Evolutionary conservation across 2,329 filamentous ascomycete genomes (phyloP).

Genomic region (Grosmannia penicillata): DNA sequence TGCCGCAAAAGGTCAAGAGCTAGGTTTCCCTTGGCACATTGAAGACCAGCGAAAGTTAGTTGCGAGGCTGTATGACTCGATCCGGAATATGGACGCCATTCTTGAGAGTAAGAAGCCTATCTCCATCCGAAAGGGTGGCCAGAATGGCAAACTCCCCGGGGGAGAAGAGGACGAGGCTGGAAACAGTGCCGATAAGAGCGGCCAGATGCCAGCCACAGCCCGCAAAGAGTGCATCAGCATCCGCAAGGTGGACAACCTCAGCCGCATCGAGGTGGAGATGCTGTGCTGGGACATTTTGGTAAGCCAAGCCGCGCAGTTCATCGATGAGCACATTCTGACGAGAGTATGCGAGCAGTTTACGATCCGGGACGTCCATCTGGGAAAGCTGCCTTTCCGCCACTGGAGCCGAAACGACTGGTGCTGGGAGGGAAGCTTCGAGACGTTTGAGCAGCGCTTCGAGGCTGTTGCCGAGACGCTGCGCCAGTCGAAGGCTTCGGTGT

Average conservation of each 20-base stretch:
- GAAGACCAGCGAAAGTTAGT: conserved; percentile 13
- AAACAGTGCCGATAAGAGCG: background rate
- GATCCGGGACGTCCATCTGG: conserved; percentile 7
- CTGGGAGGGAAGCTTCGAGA: conserved; percentile 6
- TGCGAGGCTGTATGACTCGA: conserved; percentile 15
- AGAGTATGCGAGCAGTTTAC: conserved; percentile 3
- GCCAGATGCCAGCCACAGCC: background rate
- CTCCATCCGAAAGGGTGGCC: background rate
- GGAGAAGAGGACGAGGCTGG: background rate
- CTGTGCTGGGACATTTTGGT: conserved; percentile 11
- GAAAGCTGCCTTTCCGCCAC: conserved; percentile 6
- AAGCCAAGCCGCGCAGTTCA: background rate
- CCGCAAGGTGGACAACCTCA: conserved; percentile 9
- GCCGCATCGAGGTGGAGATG: conserved; percentile 10
- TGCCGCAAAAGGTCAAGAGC: background rate
- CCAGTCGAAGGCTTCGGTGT: conserved; percentile 10
- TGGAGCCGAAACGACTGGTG: conserved; percentile 12
- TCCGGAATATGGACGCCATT: conserved; percentile 9
- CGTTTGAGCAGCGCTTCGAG: conserved; percentile 8
- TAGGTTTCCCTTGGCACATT: conserved; percentile 11
- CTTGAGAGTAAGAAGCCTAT: conserved; percentile 7
- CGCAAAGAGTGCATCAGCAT: conserved; percentile 10
- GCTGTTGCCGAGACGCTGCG: conserved; percentile 8
- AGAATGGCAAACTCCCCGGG: too few species aligned
- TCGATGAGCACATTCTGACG: background rate